Evolutionary conservation across 1,139 yeast genomes (phyloP).

Genomic region (Nadsonia starkeyi-henricii): DNA sequence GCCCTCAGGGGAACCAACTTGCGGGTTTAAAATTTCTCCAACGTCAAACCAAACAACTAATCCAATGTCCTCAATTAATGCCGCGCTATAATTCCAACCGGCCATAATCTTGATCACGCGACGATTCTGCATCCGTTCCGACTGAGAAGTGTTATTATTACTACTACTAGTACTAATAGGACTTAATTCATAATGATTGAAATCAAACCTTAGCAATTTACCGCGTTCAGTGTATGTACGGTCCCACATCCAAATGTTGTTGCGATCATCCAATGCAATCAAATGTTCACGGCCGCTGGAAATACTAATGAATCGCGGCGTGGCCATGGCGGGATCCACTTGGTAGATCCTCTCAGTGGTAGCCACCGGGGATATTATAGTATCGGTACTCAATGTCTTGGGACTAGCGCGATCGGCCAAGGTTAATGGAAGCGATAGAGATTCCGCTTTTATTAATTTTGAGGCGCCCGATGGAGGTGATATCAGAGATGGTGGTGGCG

Average conservation of each 20-base stretch:
- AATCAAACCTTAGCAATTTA: constrained; percentile 31
- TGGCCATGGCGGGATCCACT: not conserved
- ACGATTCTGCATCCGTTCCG: constrained; percentile 8
- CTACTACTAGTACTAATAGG: too few species aligned
- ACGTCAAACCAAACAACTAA: constrained; percentile 40
- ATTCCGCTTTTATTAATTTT: not conserved
- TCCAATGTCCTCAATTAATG: constrained; percentile 38
- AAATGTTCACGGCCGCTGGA: constrained; percentile 57
- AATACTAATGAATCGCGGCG: constrained; percentile 32
- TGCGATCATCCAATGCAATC: constrained; percentile 42
- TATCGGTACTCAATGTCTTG: not conserved
- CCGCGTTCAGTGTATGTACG: constrained; percentile 26
- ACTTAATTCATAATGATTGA: constrained; percentile 9
- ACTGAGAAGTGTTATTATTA: too few species aligned
- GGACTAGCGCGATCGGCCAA: not conserved
- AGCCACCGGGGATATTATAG: not conserved
- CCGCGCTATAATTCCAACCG: constrained; percentile 57
- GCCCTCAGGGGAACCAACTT: constrained; percentile 6
- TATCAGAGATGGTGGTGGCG: too few species aligned
- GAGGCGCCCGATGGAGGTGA: too few species aligned
- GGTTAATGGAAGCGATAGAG: not conserved
- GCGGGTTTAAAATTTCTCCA: constrained; percentile 4
- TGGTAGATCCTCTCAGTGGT: not conserved
- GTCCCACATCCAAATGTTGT: constrained; percentile 54
- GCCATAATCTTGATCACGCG: constrained; percentile 34